phyloP scores from a whole-genome alignment of 768 basidiomycete species.

The Hydnomerulius pinastri region DNA sequence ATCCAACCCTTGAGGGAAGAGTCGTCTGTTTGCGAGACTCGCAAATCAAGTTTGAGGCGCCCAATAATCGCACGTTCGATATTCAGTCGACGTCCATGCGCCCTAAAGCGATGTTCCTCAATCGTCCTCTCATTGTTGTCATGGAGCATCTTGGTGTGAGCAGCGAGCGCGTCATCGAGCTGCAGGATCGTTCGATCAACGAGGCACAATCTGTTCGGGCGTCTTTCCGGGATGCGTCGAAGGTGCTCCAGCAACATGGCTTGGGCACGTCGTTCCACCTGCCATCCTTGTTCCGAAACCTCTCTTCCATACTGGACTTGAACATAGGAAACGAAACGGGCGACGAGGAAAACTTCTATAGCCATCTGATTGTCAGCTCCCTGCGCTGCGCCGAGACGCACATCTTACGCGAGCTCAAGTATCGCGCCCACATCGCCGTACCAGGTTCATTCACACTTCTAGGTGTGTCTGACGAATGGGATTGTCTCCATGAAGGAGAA shows the following conservation, averaged over 20 bases:
- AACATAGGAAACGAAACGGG: slow-evolving; percentile 14
- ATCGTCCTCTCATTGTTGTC: slow-evolving; percentile 50
- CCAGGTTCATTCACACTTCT: slow-evolving; percentile 51
- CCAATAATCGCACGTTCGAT: slow-evolving; percentile 41
- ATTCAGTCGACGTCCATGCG: slow-evolving; percentile 48
- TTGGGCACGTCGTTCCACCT: slow-evolving; percentile 48
- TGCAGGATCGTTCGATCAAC: slow-evolving; percentile 41
- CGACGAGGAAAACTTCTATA: slow-evolving; percentile 18
- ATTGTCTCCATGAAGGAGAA: slow-evolving; percentile 45
- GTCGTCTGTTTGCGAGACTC: slow-evolving; percentile 44
- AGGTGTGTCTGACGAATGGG: slow-evolving; percentile 54
- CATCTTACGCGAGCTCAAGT: slow-evolving; percentile 52
- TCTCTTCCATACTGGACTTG: slow-evolving; percentile 36
- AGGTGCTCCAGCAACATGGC: slow-evolving; percentile 44
- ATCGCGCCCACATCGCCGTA: slow-evolving; percentile 50
- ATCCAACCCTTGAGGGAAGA: slow-evolving; percentile 38
- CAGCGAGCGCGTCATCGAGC: slow-evolving; percentile 30
- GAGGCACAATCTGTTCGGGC: slow-evolving; percentile 36
- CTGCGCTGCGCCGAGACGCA: slow-evolving; percentile 45
- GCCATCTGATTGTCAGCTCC: slow-evolving; percentile 38
- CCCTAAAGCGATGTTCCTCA: slow-evolving; percentile 46
- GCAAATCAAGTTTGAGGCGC: slow-evolving; percentile 49
- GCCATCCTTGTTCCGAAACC: slow-evolving; percentile 42
- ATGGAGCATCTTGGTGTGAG: slow-evolving; percentile 47
- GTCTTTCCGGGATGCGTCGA: slow-evolving; percentile 38